Evolutionary conservation across 2,329 filamentous ascomycete genomes (phyloP), one percentile per base, ranked within the genome.

Genomic region (Trichoderma semiorbis): DNA sequence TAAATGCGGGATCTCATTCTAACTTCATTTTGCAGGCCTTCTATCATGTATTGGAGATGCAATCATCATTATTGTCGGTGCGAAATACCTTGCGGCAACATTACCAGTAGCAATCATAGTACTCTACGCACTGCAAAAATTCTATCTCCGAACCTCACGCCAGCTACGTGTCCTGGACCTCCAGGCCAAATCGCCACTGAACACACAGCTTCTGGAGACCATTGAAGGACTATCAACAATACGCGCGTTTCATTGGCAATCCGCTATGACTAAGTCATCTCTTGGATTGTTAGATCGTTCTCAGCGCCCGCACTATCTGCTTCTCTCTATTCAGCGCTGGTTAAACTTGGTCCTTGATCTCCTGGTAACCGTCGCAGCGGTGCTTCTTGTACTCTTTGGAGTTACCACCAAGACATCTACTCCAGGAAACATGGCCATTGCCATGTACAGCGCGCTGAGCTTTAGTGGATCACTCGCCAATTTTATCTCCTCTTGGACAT

Each of bases 261-360:
- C 78, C 1, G 76, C 75, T 2, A 82, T 84, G 66, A 77, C 81
- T 39, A 75, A 81, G 34, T 80, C 80, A 43, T 85, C 84, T 58
- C 75, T 82, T 5, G 72, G 74, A 14, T 78, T 87, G 0, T 78
- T 88, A 1, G 83, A 88, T 72, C 75, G 77, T 14, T 86, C 85
- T 0, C 86, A 88, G 72, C 78, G 81, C 28, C 86, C 87, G 1
- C 85, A 83, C 60, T 89, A 88, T 72, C 80, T 87, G 1, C 80
- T 88, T 7, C 83, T 80, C 62, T 83, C 81, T 16, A 81, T 88
- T 18, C 87, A 89, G 74, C 79, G 83, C 30, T 89, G 86, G 86
- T 79, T 88, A 0, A 83, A 78, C 0, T 76, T 88, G 1, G 83
- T 85, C 0, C 75, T 88, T 4, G 84, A 87, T 71, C 76, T 87